Evolutionary conservation across 805 yeast species (phyloP), one percentile per base, ranked within the genome.

Genomic region (Cyberlindnera japonica): DNA sequence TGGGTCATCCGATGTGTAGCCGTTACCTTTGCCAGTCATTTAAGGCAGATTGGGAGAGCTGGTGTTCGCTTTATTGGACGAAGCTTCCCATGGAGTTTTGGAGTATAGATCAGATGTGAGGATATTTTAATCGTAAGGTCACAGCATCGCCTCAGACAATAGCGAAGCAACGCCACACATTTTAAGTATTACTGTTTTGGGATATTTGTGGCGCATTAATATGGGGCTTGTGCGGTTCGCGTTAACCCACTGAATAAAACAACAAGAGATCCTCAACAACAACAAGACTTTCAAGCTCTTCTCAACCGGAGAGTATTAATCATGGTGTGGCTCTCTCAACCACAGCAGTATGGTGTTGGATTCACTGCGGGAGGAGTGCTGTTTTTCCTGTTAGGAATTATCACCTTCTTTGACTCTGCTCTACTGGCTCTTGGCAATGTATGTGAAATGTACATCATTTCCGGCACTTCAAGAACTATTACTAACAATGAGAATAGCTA

Each of bases 401-500:
- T 89, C 54, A 77, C 95, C 14, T 79, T 91, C 48, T 93, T 93
- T 57, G 97, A 93, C 58, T 71, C 95, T 8, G 90, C 95, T 0
- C 69, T 91, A 26, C 70, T 91, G 45, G 96, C 97, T 1, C 72
- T 93, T 57, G 98, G 98, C 14, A 91, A 93, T 60, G 74, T 76
- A 38, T 59, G 88, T 34, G 84, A 87, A 11, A 6, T 14, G 10
- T 11, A 15, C 13, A 6, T 17, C 4, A 24, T 37, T 15, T 4
- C 23, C 25, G 4, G n/a, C 17, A n/a, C 12, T 8, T 11, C 12
- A 6, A 13, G 14, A 5, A 7, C 13, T n/a, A n/a, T 6, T 25
- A 21, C 15, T 26, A n/a, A 19, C 19, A 15, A n/a, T 18, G 19
- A 7, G 4, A 8, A 5, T 26, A 52, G 57, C 39, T 57, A 1